Percentiles rank a stretch among this genome's conserved stretches.
Conservation (phyloP, 306 rosid species). For the Inga oerstediana region DNA sequence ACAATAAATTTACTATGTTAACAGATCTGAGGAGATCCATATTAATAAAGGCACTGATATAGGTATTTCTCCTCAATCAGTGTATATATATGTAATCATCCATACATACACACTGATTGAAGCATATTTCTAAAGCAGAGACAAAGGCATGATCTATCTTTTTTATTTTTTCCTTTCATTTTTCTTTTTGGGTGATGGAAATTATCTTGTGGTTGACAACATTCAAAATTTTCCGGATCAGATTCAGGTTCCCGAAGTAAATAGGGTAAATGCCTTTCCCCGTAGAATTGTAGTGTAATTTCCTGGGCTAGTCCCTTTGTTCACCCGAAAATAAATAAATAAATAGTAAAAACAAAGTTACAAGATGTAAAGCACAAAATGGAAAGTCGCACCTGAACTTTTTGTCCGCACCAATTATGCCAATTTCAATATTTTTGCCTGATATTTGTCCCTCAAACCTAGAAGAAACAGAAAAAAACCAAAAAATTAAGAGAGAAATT, state of each 20-base stretch:
- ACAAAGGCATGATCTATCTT: not conserved
- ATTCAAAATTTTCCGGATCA: not conserved
- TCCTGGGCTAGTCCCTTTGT: too few species aligned
- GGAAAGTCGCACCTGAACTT: conserved; percentile 67
- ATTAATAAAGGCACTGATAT: too few species aligned
- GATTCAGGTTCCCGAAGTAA: not conserved
- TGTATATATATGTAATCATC: too few species aligned
- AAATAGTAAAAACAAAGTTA: not conserved
- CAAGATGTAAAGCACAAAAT: not conserved
- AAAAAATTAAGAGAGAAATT: not conserved
- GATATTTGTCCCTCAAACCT: conserved; percentile 98
- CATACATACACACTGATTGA: not conserved
- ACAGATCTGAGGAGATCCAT: not conserved
- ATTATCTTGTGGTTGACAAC: not conserved
- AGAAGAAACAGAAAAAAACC: not conserved
- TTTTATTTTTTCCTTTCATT: not conserved
- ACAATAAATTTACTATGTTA: not conserved
- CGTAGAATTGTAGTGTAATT: too few species aligned
- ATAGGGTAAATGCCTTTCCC: not conserved
- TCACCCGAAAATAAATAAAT: too few species aligned
- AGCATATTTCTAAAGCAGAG: not conserved
- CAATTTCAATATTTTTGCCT: conserved; percentile 92
- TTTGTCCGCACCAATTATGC: conserved; percentile 82
- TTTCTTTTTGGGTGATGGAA: conserved; percentile 1
- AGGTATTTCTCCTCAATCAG: too few species aligned